These are phyloP conservation scores for Aspergillus fructus DNA, from an alignment of 2,329 filamentous ascomycete genomes.

Conservation along the genomic window DNA sequence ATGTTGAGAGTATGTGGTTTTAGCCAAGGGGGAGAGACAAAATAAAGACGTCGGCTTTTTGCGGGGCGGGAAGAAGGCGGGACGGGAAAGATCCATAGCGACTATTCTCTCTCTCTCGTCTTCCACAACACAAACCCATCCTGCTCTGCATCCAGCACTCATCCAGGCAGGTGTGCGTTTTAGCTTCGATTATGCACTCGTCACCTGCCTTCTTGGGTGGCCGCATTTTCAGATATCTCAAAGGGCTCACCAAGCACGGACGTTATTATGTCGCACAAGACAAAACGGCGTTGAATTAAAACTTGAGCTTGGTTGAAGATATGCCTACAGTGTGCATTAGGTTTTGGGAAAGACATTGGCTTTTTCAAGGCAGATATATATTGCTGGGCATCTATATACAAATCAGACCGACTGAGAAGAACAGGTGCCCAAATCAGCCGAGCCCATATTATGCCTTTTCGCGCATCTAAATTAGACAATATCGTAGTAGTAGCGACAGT, in stretches of 20 bases:
- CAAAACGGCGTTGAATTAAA: not conserved
- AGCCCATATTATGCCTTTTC: constrained; percentile 6
- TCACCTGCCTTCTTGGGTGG: not conserved
- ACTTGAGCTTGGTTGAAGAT: not conserved
- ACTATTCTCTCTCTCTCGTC: too few species aligned
- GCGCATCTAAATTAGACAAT: constrained; percentile 23
- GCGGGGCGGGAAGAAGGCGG: constrained; percentile 8
- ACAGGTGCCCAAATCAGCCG: not conserved
- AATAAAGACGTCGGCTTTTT: constrained; percentile 1
- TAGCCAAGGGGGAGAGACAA: not conserved
- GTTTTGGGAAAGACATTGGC: not conserved
- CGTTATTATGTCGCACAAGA: constrained; percentile 3
- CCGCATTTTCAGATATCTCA: not conserved
- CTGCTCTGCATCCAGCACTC: not conserved
- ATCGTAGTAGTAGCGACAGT: constrained; percentile 24
- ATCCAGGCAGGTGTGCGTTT: not conserved
- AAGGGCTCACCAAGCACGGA: not conserved
- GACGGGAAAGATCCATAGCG: not conserved
- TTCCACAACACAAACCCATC: not conserved
- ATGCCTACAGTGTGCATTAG: not conserved
- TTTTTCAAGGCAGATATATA: not conserved
- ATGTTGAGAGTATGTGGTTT: not conserved
- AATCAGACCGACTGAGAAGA: not conserved
- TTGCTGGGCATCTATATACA: constrained; percentile 8
- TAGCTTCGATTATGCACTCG: not conserved